Conservation (phyloP, 805 yeast species). For the Candida manassasensis region DNA sequence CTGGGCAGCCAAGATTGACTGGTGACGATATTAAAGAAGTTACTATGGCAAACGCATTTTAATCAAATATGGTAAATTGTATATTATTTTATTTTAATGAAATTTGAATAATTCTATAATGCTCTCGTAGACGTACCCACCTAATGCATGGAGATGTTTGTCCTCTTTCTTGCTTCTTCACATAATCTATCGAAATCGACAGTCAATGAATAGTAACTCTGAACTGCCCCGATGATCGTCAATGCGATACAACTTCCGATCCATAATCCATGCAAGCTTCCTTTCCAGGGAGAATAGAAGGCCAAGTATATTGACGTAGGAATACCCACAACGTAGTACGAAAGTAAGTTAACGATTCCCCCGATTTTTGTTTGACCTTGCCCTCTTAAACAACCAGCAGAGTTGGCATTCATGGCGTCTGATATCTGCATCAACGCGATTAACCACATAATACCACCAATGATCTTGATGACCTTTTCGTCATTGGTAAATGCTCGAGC, state of each 20-base stretch:
- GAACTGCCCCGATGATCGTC: conserved; percentile 43
- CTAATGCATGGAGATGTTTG: conserved; percentile 14
- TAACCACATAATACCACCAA: conserved; percentile 52
- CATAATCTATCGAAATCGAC: conserved; percentile 35
- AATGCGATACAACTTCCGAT: conserved; percentile 53
- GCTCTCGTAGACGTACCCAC: conserved; percentile 6
- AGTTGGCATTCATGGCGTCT: conserved; percentile 65
- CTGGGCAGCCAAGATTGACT: conserved; percentile 63
- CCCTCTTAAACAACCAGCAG: conserved; percentile 75
- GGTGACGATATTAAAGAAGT: conserved; percentile 24
- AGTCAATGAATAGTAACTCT: conserved; percentile 30
- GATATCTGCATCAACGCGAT: conserved; percentile 66
- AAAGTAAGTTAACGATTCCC: conserved; percentile 50
- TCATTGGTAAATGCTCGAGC: conserved; percentile 56
- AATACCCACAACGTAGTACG: conserved; percentile 59
- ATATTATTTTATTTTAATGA: neutral
- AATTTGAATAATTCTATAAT: conserved; percentile 1
- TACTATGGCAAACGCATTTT: conserved; percentile 37
- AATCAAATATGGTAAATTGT: conserved; percentile 6
- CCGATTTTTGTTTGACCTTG: conserved; percentile 70
- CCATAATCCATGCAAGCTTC: conserved; percentile 62
- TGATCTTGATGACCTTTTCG: conserved; percentile 47
- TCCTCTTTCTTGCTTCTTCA: conserved; percentile 36
- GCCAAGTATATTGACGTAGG: conserved; percentile 56
- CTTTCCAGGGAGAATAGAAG: conserved; percentile 42